phyloP scores from a whole-genome alignment of 1,139 yeast genomes.

The Zygosaccharomyces sapae region DNA sequence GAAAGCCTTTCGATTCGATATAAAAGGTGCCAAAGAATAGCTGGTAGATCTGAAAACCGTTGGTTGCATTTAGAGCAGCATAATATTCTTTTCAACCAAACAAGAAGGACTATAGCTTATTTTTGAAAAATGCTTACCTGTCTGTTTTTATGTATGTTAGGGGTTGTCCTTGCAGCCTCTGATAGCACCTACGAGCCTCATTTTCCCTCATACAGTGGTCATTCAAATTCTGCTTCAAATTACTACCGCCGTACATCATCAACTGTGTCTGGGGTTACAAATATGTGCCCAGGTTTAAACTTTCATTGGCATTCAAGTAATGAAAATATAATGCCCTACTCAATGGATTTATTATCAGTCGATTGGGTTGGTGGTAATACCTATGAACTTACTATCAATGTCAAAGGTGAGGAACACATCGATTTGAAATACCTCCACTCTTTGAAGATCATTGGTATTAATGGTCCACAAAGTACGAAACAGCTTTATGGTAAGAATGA shows the following conservation, averaged over 20 bases:
- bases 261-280: neutral
- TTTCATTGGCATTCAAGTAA: slow-evolving; percentile 24
- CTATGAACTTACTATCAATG: slow-evolving; percentile 30
- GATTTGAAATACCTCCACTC: slow-evolving; percentile 28
- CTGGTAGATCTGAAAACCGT: neutral
- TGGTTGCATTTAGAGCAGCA: neutral
- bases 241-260: neutral
- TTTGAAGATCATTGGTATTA: slow-evolving; percentile 31
- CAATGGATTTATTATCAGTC: slow-evolving; percentile 24
- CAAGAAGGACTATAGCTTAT: neutral
- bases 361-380: slow-evolving; percentile 20
- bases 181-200: neutral
- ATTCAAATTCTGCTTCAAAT: neutral
- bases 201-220: neutral
- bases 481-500: slow-evolving; percentile 30
- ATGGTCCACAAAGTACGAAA: slow-evolving; percentile 27
- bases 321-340: slow-evolving; percentile 24
- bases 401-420: slow-evolving; percentile 23
- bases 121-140: neutral
- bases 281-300: slow-evolving; percentile 25
- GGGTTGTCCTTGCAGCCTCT: neutral
- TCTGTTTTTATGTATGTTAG: neutral
- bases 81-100: neutral
- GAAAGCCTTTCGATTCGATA: neutral
- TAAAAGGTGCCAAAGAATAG: neutral